Conservation (phyloP, 1,284 basidiomycete species). For the Moniliophthora roreri region DNA sequence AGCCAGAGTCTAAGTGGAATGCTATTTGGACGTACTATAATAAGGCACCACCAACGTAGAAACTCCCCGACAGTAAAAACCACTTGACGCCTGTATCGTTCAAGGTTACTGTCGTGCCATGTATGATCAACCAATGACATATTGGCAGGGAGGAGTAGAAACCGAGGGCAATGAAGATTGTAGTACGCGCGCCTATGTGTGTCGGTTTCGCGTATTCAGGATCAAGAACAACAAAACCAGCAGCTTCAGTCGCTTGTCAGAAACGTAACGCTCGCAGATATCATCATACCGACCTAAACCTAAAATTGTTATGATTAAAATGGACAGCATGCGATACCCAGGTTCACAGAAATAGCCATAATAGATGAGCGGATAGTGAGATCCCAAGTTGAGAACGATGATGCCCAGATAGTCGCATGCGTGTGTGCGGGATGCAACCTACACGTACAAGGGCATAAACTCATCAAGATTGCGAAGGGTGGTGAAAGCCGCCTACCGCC, state of each 20-base stretch:
- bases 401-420: constrained; percentile 76
- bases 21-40: not conserved
- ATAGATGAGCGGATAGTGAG: constrained; percentile 74
- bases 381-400: constrained; percentile 72
- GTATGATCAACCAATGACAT: not conserved
- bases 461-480: constrained; percentile 23
- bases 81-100: not conserved
- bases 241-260: not conserved
- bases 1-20: not conserved
- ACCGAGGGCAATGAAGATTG: not conserved
- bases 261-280: too few species aligned
- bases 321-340: constrained; percentile 50
- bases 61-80: not conserved
- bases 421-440: constrained; percentile 55
- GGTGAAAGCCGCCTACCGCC: constrained; percentile 41
- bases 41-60: not conserved
- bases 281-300: too few species aligned
- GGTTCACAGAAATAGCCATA: constrained; percentile 73
- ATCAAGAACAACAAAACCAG: not conserved
- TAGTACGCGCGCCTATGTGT: not conserved
- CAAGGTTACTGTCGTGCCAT: not conserved
- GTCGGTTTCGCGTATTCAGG: not conserved
- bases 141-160: not conserved
- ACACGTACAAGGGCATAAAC: constrained; percentile 7
- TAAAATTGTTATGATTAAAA: constrained; percentile 19